Evolutionary conservation across 2,329 filamentous ascomycete genomes (phyloP).

Genomic region (Xylariaceae sp.): DNA sequence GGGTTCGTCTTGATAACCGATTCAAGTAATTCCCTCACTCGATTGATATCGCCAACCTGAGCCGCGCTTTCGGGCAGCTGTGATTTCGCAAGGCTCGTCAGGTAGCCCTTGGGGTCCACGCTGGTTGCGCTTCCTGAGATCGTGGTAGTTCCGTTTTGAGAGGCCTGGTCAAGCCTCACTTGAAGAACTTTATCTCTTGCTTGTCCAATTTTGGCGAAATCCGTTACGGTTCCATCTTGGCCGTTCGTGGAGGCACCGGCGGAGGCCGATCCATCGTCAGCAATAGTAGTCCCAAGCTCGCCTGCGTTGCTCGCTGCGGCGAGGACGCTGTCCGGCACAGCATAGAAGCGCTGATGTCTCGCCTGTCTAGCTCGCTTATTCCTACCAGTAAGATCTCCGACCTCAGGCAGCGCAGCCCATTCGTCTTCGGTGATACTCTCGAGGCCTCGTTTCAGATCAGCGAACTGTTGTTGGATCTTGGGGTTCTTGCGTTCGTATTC

Average conservation of each 20-base stretch:
- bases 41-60: constrained; percentile 92
- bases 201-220: constrained; percentile 96
- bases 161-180: constrained; percentile 90
- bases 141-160: constrained; percentile 69
- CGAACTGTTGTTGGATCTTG: constrained; percentile 97
- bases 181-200: constrained; percentile 95
- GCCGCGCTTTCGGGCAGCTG: constrained; percentile 80
- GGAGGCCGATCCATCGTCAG: constrained; percentile 72
- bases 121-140: constrained; percentile 83
- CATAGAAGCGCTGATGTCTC: constrained; percentile 85
- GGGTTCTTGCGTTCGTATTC: constrained; percentile 98
- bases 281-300: constrained; percentile 87
- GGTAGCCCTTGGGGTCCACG: constrained; percentile 94
- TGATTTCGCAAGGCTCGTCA: constrained; percentile 86
- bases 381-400: constrained; percentile 94
- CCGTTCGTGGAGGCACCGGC: constrained; percentile 42
- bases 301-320: constrained; percentile 81
- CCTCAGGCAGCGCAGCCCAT: constrained; percentile 94
- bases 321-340: constrained; percentile 93
- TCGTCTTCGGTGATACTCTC: constrained; percentile 91
- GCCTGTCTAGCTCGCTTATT: constrained; percentile 86
- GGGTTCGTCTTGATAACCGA: constrained; percentile 98
- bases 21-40: constrained; percentile 88
- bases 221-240: constrained; percentile 91
- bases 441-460: constrained; percentile 89